Base-by-base conservation (phyloP, 345 rosid genomes). In the Dovyalis caffra region DNA sequence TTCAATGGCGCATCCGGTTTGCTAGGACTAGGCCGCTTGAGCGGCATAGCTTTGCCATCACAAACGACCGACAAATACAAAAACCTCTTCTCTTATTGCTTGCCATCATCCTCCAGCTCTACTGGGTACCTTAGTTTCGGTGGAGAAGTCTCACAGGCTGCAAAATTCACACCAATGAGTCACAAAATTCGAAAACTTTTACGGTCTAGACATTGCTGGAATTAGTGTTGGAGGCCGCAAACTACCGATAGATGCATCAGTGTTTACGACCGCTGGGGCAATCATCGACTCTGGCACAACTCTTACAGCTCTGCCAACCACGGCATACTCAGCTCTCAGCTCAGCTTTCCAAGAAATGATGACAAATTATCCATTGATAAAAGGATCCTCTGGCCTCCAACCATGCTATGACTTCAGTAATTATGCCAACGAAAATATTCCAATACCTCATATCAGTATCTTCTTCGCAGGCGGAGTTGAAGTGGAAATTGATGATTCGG, bases 241-340 rank as follows among this genome's bases (percentile, higher is more conserved):
- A 3, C 34, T 62, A 7, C n/a, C 23, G 6, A 31, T 62, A 10
- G 37, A 62, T 5, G 20, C 21, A 2, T 62, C 66, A 0, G 6
- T 62, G 16, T 62, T n/a, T n/a, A n/a, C n/a, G n/a, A n/a, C n/a
- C n/a, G n/a, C 29, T 62, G 26, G 5, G 23, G 62, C 82, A 3
- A 69, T 72, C 0, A 64, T 83, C 4, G 84, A 84, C 43, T 78
- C 87, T 0, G 87, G 87, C 8, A 80, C 86, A 9, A 45, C 69
- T 1, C 53, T 83, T 31, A 70, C 81, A 29, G 64, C 53, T 8
- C 38, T 83, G 15, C 81, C 83, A 7, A 31, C 71, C 0, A 12
- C 61, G 0, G 68, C 68, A 20, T 77, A 79, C 45, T 16, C 31
- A 3, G 71, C 28, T 2, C 64, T 82, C 53, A 35, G 43, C 29